Percentiles rank a stretch among this genome's conserved stretches.
These are phyloP conservation scores for Verticillium longisporum DNA, from an alignment of 2,329 filamentous ascomycete genomes.

Conservation along the genomic window DNA sequence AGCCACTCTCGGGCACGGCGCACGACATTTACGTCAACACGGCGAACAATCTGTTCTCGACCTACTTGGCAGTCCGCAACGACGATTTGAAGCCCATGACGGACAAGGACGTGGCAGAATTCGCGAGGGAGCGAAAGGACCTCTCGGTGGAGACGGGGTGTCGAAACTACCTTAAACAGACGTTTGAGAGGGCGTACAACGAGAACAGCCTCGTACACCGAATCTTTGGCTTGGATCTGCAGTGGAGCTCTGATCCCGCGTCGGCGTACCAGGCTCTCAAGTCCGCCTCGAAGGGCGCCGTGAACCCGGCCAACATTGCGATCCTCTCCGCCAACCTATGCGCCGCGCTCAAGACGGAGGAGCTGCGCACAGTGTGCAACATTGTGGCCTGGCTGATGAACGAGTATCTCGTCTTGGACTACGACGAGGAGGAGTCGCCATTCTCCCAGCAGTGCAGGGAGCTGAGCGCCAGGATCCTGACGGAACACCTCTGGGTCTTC, in stretches of 20 bases:
- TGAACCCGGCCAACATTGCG: constrained; percentile 46
- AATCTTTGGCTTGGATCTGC: constrained; percentile 49
- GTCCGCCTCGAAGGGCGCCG: constrained; percentile 39
- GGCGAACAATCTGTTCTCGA: constrained; percentile 45
- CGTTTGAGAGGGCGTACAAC: constrained; percentile 50
- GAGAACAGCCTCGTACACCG: constrained; percentile 46
- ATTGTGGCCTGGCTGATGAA: constrained; percentile 51
- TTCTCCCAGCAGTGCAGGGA: constrained; percentile 48
- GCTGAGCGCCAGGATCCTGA: constrained; percentile 47
- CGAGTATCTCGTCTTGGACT: constrained; percentile 49
- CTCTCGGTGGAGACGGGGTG: constrained; percentile 46
- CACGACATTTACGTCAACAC: constrained; percentile 48
- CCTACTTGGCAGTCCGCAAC: constrained; percentile 46
- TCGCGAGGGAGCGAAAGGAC: constrained; percentile 43
- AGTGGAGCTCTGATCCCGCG: constrained; percentile 40
- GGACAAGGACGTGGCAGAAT: constrained; percentile 48
- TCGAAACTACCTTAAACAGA: constrained; percentile 53
- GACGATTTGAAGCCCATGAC: constrained; percentile 44
- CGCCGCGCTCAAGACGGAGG: constrained; percentile 36
- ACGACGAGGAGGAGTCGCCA: constrained; percentile 47
- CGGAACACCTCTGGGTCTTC: constrained; percentile 51
- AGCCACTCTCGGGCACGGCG: constrained; percentile 33
- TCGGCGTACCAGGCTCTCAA: constrained; percentile 47
- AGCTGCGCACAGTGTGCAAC: constrained; percentile 45
- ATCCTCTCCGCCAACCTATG: constrained; percentile 45